Base-by-base conservation (phyloP, 352 stramenopile species). In the Phytophthora melonis region DNA sequence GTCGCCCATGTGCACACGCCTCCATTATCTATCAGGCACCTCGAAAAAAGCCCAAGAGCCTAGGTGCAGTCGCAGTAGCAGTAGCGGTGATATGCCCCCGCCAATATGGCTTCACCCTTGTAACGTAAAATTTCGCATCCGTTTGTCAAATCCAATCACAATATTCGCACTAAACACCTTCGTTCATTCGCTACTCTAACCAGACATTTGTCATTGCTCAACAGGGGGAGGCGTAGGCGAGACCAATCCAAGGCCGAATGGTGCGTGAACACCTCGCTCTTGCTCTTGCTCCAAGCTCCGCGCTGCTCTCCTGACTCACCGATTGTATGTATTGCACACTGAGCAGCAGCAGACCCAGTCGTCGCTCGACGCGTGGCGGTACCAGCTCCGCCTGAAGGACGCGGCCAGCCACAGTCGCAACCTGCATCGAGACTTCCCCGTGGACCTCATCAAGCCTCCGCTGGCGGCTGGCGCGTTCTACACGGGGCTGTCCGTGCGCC, bases 311-410 rank as follows among this genome's bases (percentile, higher is more conserved):
- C 8, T 34, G 19, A 73, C 60, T 78, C 19, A 73, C 52, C 0
- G 18, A 11, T 39, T 39, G 36, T 68, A 39, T 61, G 41, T 6
- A 23, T 39, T 30, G 13, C 43, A 52, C 30, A 14, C 60, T 64
- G 34, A 66, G 39, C 47, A 76, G 62, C 72, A 93, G 77, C 67
- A 90, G 58, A 83, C 82, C 7, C 66, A 84, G 58, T 41, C 57
- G 25, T 65, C 74, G 21, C 61, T 89, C 27, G 86, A 94, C 63
- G 58, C 65, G 34, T 84, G 71, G 77, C 77, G 78, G 63, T 91
- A 84, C 68, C 43, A 82, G 56, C 80, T 84, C 59, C 87, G 86
- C 45, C 39, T 78, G 32, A 72, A 67, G 23, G 84, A 93, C 75
- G 86, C 87, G 23, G 66, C 69, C 61, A 70, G 27, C 30, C 74